These are phyloP conservation scores for Prunus mongolica DNA, from an alignment of 306 rosid genomes.

Conservation along the genomic window DNA sequence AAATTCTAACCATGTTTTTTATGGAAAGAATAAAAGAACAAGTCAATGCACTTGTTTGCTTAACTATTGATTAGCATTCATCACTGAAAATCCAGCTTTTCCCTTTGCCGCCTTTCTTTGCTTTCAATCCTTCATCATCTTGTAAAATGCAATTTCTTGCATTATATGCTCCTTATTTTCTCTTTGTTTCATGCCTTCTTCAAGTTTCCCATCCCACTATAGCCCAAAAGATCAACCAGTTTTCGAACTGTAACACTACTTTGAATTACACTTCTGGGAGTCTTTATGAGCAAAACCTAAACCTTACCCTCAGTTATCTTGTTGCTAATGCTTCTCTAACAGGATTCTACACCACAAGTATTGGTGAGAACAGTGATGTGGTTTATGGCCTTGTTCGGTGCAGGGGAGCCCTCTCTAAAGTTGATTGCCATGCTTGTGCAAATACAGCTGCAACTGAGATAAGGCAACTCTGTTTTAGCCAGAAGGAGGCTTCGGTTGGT, in stretches of 20 bases:
- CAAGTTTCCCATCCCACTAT: conserved; percentile 12
- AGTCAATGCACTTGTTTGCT: neutral
- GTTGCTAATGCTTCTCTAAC: conserved; percentile 18
- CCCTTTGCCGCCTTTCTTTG: neutral
- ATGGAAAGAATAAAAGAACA: neutral
- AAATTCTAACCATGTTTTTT: neutral
- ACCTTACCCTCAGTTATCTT: conserved; percentile 18
- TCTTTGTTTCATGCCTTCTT: conserved; percentile 23
- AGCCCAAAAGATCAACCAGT: neutral
- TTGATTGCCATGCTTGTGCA: conserved; percentile 24
- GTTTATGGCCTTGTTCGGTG: conserved; percentile 31
- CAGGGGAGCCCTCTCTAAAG: conserved; percentile 10
- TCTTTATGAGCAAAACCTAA: conserved; percentile 22
- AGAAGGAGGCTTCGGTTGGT: conserved; percentile 26
- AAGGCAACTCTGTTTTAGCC: conserved; percentile 17
- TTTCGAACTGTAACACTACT: conserved; percentile 5
- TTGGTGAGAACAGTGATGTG: conserved; percentile 13
- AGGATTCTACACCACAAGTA: conserved; percentile 11
- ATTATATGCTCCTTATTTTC: conserved; percentile 8
- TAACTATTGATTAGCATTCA: neutral
- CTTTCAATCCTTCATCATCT: neutral
- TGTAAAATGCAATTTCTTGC: conserved; percentile 10
- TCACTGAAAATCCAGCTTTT: neutral
- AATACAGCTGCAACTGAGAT: conserved; percentile 13
- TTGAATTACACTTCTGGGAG: conserved; percentile 26